Percentiles rank a stretch among this genome's conserved stretches.
Evolutionary conservation across 148 eudicot genomes (phyloP).

Genomic region (Rhododendron kiyosumense): DNA sequence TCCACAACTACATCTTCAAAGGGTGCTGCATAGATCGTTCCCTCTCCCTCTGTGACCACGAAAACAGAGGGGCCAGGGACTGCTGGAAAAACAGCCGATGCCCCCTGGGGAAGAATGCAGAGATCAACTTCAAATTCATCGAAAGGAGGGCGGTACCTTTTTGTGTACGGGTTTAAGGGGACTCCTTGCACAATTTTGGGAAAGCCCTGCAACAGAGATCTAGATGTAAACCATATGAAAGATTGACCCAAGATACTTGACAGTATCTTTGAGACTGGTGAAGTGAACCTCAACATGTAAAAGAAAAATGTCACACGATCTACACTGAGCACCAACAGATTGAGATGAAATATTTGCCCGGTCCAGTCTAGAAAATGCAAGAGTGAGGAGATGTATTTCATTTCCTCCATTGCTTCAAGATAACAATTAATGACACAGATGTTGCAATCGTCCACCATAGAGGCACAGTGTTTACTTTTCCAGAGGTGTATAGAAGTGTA

Average conservation of each 20-base stretch:
- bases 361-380: not conserved
- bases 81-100: conserved; percentile 38
- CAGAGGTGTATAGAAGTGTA: not conserved
- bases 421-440: not conserved
- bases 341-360: not conserved
- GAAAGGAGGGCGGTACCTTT: conserved; percentile 69
- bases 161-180: conserved; percentile 47
- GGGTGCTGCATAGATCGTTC: conserved; percentile 32
- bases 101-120: conserved; percentile 45
- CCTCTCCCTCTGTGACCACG: conserved; percentile 54
- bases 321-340: not conserved
- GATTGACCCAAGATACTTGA: not conserved
- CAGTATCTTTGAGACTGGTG: not conserved
- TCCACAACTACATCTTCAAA: conserved; percentile 34
- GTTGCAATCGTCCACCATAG: not conserved
- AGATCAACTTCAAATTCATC: conserved; percentile 93
- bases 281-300: not conserved
- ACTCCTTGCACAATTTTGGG: conserved; percentile 61
- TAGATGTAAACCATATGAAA: not conserved
- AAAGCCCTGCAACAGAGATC: conserved; percentile 47
- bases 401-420: not conserved
- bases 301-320: not conserved
- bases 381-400: not conserved
- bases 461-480: not conserved
- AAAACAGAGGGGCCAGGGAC: conserved; percentile 72